Conservation (phyloP, 2,329 filamentous ascomycete genomes). For the Phaeoacremonium minimum region DNA sequence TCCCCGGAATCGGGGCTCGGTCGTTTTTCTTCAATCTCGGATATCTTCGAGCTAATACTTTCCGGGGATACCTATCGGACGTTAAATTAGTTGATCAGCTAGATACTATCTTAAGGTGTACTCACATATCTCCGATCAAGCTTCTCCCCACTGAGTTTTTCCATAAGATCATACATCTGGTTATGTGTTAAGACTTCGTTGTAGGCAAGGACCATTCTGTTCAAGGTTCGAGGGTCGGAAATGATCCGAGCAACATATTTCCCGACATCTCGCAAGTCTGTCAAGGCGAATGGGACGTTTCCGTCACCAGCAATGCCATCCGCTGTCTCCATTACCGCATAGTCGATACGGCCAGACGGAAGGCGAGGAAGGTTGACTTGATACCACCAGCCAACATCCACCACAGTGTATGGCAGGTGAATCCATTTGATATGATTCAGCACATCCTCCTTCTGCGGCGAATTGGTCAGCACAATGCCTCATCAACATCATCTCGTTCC, state of each 20-base stretch:
- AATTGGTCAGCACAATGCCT: too few relatives aligned
- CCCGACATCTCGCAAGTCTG: slow-evolving; percentile 47
- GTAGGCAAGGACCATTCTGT: slow-evolving; percentile 45
- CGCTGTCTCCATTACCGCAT: slow-evolving; percentile 27
- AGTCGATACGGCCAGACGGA: slow-evolving; percentile 31
- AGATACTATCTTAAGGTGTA: too few relatives aligned
- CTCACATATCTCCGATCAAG: slow-evolving; percentile 30
- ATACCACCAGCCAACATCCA: slow-evolving; percentile 58
- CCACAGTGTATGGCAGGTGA: slow-evolving; percentile 48
- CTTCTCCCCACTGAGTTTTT: slow-evolving; percentile 43
- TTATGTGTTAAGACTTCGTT: slow-evolving; percentile 40
- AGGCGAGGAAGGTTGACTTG: slow-evolving; percentile 30
- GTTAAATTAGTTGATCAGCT: too few relatives aligned
- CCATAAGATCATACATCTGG: slow-evolving; percentile 38
- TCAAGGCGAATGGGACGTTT: slow-evolving; percentile 34
- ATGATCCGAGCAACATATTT: slow-evolving; percentile 46
- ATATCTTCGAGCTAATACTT: background rate
- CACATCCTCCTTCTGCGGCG: slow-evolving; percentile 43
- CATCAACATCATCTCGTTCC: too few relatives aligned
- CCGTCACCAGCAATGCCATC: slow-evolving; percentile 40
- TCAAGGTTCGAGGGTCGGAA: slow-evolving; percentile 46
- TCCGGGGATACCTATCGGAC: slow-evolving; percentile 1
- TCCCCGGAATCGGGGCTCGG: too few relatives aligned
- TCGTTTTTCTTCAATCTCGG: background rate
- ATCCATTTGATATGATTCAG: slow-evolving; percentile 42